Conservation (phyloP, 2,329 filamentous ascomycete species). For the Xylaria sp. region DNA sequence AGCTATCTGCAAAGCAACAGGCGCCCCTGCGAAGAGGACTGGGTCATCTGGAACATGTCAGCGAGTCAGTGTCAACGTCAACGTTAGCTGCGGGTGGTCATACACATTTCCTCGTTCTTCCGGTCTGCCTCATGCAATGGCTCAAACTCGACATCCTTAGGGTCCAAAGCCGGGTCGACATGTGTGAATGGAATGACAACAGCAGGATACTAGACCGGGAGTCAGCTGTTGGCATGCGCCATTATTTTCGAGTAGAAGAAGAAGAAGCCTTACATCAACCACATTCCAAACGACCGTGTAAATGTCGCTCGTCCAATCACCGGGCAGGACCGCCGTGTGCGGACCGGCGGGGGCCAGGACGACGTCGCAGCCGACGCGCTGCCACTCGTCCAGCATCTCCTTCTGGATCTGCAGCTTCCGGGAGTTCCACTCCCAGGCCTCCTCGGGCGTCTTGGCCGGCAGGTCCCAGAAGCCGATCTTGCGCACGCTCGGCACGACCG, state of each 20-base stretch:
- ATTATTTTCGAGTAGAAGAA: background rate
- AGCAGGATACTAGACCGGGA: conserved; percentile 35
- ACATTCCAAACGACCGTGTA: conserved; percentile 43
- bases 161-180: conserved; percentile 36
- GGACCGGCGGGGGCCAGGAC: conserved; percentile 36
- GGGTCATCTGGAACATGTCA: conserved; percentile 36
- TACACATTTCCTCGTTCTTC: conserved; percentile 37
- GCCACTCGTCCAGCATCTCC: conserved; percentile 41
- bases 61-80: background rate
- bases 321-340: conserved; percentile 37
- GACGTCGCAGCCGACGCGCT: conserved; percentile 37
- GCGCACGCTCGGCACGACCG: conserved; percentile 37
- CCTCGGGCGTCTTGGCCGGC: conserved; percentile 37
- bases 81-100: background rate
- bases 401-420: conserved; percentile 38
- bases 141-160: conserved; percentile 30
- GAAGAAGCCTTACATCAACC: conserved; percentile 32
- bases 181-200: conserved; percentile 37
- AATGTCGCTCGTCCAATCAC: conserved; percentile 38
- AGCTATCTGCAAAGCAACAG: conserved; percentile 39
- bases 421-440: conserved; percentile 39
- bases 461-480: conserved; percentile 40
- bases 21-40: conserved; percentile 38
- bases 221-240: background rate
- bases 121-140: conserved; percentile 31